Conservation (phyloP, 768 basidiomycete genomes). For the Clavaria fumosa region DNA sequence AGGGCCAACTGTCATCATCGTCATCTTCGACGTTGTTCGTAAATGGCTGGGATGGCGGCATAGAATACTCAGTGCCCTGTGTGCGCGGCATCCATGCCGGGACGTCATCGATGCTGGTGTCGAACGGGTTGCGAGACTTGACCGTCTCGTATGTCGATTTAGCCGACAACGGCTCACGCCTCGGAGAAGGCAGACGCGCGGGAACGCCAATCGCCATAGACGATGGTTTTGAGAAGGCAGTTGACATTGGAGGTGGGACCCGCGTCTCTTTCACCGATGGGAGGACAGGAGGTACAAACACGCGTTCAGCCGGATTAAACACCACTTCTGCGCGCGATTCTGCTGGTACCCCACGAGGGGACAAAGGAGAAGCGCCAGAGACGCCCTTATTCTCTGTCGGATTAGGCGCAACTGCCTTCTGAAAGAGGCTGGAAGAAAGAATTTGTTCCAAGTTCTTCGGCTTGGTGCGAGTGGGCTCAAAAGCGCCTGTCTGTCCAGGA, state of each 20-base stretch:
- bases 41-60: conserved; percentile 15
- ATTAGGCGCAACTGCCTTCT: no score
- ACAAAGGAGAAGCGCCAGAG: no score
- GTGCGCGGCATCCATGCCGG: conserved; percentile 43
- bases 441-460: no score
- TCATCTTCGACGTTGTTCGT: conserved; percentile 34
- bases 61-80: conserved; percentile 43
- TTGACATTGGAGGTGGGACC: conserved; percentile 20
- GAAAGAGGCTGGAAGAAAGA: no score
- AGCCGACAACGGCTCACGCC: conserved; percentile 23
- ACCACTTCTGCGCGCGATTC: no score
- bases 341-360: no score
- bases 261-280: no score
- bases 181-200: conserved; percentile 16
- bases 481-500: no score
- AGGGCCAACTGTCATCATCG: conserved; percentile 65
- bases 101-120: conserved; percentile 25
- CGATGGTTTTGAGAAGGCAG: conserved; percentile 27
- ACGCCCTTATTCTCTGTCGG: no score
- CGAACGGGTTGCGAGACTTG: conserved; percentile 36
- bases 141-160: conserved; percentile 42
- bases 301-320: conserved; percentile 36
- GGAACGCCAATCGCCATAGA: conserved; percentile 31
- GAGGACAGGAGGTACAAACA: conserved; percentile 33
- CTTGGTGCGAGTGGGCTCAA: no score